phyloP scores from a whole-genome alignment of 495 filamentous ascomycete species.

The Penicillium parvum region DNA sequence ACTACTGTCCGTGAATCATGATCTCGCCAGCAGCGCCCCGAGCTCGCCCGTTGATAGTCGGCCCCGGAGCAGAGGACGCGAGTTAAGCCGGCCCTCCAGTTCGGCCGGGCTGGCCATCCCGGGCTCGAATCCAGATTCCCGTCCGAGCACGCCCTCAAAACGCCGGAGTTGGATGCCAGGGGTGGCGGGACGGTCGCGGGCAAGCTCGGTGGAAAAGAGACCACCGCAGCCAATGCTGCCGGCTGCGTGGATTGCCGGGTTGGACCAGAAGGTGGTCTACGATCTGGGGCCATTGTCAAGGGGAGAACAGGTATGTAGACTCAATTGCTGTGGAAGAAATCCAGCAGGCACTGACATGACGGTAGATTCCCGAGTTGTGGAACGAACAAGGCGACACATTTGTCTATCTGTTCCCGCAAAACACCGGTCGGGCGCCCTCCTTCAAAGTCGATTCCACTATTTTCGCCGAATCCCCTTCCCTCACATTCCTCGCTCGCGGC shows the following conservation, averaged over 20 bases:
- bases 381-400: constrained; percentile 76
- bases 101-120: constrained; percentile 37
- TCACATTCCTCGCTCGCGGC: constrained; percentile 66
- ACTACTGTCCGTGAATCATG: constrained; percentile 39
- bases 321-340: too few relatives aligned
- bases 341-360: too few relatives aligned
- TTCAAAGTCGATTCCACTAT: constrained; percentile 72
- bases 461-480: constrained; percentile 63
- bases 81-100: constrained; percentile 35
- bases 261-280: constrained; percentile 56
- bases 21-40: constrained; percentile 33
- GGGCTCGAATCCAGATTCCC: constrained; percentile 33
- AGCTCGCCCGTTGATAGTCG: constrained; percentile 31
- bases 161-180: constrained; percentile 55
- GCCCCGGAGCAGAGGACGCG: constrained; percentile 40
- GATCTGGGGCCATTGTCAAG: constrained; percentile 52
- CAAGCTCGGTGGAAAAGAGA: constrained; percentile 33
- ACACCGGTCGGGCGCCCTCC: constrained; percentile 61
- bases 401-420: constrained; percentile 74
- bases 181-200: constrained; percentile 42
- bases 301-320: constrained; percentile 53
- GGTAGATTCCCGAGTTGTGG: constrained; percentile 90
- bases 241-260: constrained; percentile 60
- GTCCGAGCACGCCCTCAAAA: constrained; percentile 40
- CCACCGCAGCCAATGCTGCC: constrained; percentile 16